Base-by-base conservation (phyloP, 805 yeast species). In the Saccharomycopsis schoenii region DNA sequence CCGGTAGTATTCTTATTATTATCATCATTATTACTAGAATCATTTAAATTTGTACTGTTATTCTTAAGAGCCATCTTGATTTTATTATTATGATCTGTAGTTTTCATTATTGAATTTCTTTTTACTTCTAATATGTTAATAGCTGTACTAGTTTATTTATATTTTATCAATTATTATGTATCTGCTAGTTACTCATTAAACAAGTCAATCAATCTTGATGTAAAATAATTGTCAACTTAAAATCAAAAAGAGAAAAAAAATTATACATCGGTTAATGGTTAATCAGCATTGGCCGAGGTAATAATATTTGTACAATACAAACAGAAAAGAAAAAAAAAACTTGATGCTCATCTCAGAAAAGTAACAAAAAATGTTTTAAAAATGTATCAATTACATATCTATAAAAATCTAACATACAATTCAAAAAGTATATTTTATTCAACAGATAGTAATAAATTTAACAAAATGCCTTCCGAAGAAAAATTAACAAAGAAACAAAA, bases 401-500 rank as follows among this genome's bases (percentile, higher is more conserved):
- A 17, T 47, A 19, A 21, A 2, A 1, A 19, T 47, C n/a, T 21
- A 24, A 17, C 25, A 47, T 5, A 17, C 36, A 19, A 36, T 29
- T 29, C 34, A 29, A 29, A 3, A 29, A 29, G 34, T 29, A 4
- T 6, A 29, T 29, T 29, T 29, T 6, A 29, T 29, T 29, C 6
- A 6, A 29, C 34, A 29, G 34, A 29, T 29, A 29, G 6, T 29
- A 29, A 3, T 29, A 29, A 29, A 29, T n/a, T n/a, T 29, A 29
- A 6, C 21, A 66, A 52, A 52, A 52, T 52, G 56, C 21, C 24
- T 29, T 34, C 55, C 1, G 58, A 62, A 59, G 69, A 69, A 71
- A 83, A 83, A 69, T 73, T 84, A 34, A 81, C 86, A n/a, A 85
- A 84, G 75, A 85, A 83, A 67, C 84, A 85, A 70, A 76, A 75